Conservation (phyloP, 2,329 filamentous ascomycete genomes). For the Botryotinia calthae region DNA sequence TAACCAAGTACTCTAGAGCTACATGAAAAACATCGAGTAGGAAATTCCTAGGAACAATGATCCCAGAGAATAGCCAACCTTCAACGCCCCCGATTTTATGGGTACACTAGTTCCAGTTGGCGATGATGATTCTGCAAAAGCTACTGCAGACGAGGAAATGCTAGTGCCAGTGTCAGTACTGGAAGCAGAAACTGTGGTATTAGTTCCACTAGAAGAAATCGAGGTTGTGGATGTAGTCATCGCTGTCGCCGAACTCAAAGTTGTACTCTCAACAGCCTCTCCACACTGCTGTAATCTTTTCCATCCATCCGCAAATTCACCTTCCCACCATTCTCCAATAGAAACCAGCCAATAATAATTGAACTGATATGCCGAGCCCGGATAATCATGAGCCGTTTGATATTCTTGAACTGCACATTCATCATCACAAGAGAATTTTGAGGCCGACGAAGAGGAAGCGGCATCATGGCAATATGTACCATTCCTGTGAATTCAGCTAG, state of each 20-base stretch:
- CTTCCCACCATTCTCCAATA: slow-evolving; percentile 34
- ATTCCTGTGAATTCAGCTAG: background rate
- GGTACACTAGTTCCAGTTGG: background rate
- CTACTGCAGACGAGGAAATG: background rate
- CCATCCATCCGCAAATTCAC: slow-evolving; percentile 34
- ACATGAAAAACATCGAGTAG: background rate
- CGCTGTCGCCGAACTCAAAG: background rate
- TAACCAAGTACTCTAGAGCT: background rate
- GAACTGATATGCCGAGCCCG: slow-evolving; percentile 35
- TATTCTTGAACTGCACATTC: slow-evolving; percentile 35
- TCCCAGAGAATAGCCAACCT: background rate
- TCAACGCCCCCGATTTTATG: background rate
- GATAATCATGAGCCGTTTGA: slow-evolving; percentile 34
- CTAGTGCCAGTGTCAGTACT: background rate
- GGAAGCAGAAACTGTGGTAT: background rate
- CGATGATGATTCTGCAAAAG: background rate
- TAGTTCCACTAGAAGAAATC: background rate
- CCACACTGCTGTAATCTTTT: slow-evolving; percentile 23
- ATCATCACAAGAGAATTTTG: slow-evolving; percentile 33
- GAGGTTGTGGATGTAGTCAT: too few species aligned
- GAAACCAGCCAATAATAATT: slow-evolving; percentile 30
- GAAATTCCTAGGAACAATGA: background rate
- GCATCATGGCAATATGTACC: background rate
- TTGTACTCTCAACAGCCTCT: background rate
- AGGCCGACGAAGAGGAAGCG: background rate